Percentiles rank a stretch among this genome's conserved stretches.
Evolutionary conservation across 2,329 filamentous ascomycete species (phyloP).

Genomic region (Fusarium acutatum): DNA sequence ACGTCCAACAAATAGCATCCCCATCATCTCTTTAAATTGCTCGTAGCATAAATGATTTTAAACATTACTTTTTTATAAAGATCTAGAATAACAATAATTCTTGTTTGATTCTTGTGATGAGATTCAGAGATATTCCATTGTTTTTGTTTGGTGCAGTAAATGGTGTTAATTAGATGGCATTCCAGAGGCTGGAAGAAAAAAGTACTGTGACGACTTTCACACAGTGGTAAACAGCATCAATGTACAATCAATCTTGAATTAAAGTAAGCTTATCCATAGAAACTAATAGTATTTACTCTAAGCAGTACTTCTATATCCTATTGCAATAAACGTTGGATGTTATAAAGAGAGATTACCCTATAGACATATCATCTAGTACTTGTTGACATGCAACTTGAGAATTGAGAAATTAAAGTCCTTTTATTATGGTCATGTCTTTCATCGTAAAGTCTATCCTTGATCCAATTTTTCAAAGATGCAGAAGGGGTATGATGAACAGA

Average conservation of each 20-base stretch:
- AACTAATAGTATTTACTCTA: accelerated
- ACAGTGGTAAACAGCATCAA: accelerated
- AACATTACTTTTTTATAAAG: accelerated
- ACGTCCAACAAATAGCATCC: background rate
- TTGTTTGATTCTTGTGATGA: background rate
- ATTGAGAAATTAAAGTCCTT: conserved; percentile 32
- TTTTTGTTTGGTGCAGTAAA: background rate
- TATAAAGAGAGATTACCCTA: background rate
- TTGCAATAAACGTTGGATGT: too few species aligned
- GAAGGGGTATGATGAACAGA: conserved; percentile 42
- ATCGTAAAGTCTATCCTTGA: conserved; percentile 41
- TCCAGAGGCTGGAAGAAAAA: background rate
- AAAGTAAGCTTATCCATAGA: too few species aligned
- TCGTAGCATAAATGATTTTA: accelerated
- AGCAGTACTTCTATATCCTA: background rate
- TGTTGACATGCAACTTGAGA: background rate
- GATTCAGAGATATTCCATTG: background rate
- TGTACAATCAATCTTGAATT: background rate
- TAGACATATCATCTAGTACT: background rate
- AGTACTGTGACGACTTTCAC: accelerated
- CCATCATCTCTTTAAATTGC: background rate
- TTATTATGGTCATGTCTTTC: conserved; percentile 38
- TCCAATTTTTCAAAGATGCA: conserved; percentile 42
- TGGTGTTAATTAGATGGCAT: accelerated
- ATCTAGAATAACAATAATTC: background rate